Evolutionary conservation across 495 filamentous ascomycete genomes (phyloP).

Genomic region (Daldinia decipiens): DNA sequence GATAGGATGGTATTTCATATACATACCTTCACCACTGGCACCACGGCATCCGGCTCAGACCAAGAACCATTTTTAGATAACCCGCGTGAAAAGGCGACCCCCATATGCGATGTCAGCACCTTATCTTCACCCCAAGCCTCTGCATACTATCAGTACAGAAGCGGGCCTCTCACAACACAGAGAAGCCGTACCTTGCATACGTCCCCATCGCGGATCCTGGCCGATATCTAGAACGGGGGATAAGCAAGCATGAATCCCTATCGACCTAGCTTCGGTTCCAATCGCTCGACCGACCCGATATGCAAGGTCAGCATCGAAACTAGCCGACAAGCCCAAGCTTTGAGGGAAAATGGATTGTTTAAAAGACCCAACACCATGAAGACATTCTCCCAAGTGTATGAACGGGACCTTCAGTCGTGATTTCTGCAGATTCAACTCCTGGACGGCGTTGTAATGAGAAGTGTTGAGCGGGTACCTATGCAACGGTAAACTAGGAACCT

Average conservation of each 20-base stretch:
- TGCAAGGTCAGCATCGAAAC: conserved; percentile 53
- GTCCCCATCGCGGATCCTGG: conserved; percentile 55
- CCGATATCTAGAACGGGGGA: conserved; percentile 57
- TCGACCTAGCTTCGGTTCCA: conserved; percentile 52
- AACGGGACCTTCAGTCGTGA: conserved; percentile 50
- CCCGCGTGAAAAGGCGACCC: conserved; percentile 52
- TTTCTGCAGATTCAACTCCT: conserved; percentile 49
- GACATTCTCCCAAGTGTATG: conserved; percentile 54
- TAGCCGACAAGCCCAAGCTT: conserved; percentile 50
- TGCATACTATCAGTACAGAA: conserved; percentile 19
- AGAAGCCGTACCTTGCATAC: conserved; percentile 49
- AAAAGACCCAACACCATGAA: conserved; percentile 55
- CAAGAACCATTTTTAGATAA: conserved; percentile 55
- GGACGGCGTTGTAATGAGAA: conserved; percentile 53
- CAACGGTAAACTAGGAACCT: neutral
- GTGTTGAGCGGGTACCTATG: conserved; percentile 52
- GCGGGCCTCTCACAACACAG: neutral
- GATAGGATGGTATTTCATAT: neutral
- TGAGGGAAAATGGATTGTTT: conserved; percentile 57
- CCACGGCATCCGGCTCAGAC: conserved; percentile 52
- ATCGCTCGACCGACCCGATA: conserved; percentile 52
- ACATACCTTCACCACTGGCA: conserved; percentile 52
- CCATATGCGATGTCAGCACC: conserved; percentile 54
- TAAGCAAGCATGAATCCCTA: conserved; percentile 56
- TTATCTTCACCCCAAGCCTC: conserved; percentile 60